Evolutionary conservation across 2,329 filamentous ascomycete species (phyloP), one percentile per base, ranked within the genome.

Genomic region (Penicillium fuscoglaucum): DNA sequence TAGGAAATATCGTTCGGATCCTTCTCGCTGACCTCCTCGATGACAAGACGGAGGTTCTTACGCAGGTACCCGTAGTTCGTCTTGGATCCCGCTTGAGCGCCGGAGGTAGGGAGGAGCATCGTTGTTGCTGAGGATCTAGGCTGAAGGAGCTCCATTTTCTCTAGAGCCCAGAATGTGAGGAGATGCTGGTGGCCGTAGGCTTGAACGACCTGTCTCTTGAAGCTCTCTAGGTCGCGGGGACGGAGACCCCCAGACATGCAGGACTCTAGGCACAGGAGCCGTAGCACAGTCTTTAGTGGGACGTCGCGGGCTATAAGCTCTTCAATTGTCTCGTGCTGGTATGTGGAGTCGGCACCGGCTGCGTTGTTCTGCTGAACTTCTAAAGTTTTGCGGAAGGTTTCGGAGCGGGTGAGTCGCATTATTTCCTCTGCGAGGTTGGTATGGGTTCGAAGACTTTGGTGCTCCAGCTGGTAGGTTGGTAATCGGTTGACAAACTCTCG

Each of bases 321-420:
- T 74, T 96, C 93, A 52, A 99, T 93, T 3, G 86, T 86, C 52
- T 96, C 91, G 68, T 96, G 91, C 70, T 98, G 92, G 26, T 90
- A 90, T 13, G 87, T 90, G 7, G 93, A 90, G 72, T 98, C 95
- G 10, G 90, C 87, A 33, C 93, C 93, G 0, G 93, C 93, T 26
- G 92, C 93, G 45, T 98, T 84, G 70, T 96, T 97, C 72, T 99
- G 95, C 72, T 99, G 95, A 5, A 98, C 90, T 77, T 98, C 95
- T 1, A 99, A 82, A 40, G 92, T 81, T 60, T 90, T 89, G 64
- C 89, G 90, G 79, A 99, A 99, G 57, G 90, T 85, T 68, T 98
- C 93, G 19, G 91, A 90, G 51, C 90, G 86, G 0, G 95, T 99
- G 68, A 92, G 86, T 70, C 96, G 95, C 82, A 96, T 93, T 54